Evolutionary conservation across 495 filamentous ascomycete genomes (phyloP).

Genomic region (Achaetomiella virescens): DNA sequence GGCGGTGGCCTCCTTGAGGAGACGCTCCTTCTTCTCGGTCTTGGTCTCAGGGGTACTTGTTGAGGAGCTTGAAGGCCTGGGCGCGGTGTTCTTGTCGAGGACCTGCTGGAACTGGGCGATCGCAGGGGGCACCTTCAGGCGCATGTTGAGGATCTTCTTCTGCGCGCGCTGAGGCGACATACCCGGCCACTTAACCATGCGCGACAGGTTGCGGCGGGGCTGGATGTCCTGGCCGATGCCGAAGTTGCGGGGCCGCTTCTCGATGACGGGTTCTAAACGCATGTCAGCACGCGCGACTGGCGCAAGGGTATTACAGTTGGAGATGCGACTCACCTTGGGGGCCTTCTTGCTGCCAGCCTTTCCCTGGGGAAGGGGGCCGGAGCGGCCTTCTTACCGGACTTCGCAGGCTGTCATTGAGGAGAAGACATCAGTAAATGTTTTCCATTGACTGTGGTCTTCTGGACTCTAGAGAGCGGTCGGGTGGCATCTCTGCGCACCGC

Average conservation of each 20-base stretch:
- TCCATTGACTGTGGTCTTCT: slow-evolving; percentile 73
- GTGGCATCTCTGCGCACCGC: slow-evolving; percentile 53
- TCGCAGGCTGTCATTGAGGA: slow-evolving; percentile 99
- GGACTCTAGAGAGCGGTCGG: slow-evolving; percentile 83
- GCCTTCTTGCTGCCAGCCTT: slow-evolving; percentile 95
- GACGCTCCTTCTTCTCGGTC: slow-evolving; percentile 98
- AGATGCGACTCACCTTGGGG: slow-evolving; percentile 67
- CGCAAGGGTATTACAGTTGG: not conserved
- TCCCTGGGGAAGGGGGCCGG: slow-evolving; percentile 91
- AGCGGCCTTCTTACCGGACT: slow-evolving; percentile 91
- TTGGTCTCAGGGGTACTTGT: slow-evolving; percentile 99
- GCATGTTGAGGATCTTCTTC: slow-evolving; percentile 98
- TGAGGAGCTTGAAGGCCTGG: slow-evolving; percentile 94
- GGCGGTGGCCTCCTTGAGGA: slow-evolving; percentile 94
- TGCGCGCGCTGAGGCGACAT: slow-evolving; percentile 99
- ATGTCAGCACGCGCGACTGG: slow-evolving; percentile 29
- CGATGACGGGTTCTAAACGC: slow-evolving; percentile 90
- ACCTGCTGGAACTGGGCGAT: slow-evolving; percentile 96
- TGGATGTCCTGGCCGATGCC: slow-evolving; percentile 99
- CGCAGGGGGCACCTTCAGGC: slow-evolving; percentile 95
- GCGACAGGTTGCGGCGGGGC: slow-evolving; percentile 91
- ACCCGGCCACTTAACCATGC: slow-evolving; percentile 99
- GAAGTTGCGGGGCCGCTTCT: slow-evolving; percentile 95
- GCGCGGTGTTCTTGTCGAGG: slow-evolving; percentile 98
- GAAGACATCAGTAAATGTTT: slow-evolving; percentile 87